Percentiles rank a stretch among this genome's conserved stretches.
Conservation (phyloP, 495 filamentous ascomycete genomes). For the Penicillium fimorum region DNA sequence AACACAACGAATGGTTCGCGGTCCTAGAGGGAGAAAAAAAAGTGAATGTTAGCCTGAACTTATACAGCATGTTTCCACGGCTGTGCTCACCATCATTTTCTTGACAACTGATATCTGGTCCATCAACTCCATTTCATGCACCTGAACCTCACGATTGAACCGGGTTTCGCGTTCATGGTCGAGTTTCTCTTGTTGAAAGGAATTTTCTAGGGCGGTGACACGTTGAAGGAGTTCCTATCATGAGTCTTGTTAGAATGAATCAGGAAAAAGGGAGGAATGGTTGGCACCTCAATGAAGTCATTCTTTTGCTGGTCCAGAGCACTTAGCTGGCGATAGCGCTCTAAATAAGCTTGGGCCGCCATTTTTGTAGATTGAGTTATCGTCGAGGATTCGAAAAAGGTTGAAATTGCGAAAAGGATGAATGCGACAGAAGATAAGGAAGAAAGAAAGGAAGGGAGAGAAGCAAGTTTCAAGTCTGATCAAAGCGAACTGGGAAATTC, state of each 20-base stretch:
- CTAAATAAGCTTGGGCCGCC: constrained; percentile 37
- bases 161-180: constrained; percentile 56
- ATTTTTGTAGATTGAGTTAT: constrained; percentile 20
- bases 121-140: constrained; percentile 53
- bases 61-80: not conserved
- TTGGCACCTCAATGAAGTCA: constrained; percentile 50
- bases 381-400: not conserved
- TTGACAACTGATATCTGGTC: constrained; percentile 50
- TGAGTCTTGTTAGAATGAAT: constrained; percentile 18
- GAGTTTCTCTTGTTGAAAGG: constrained; percentile 48
- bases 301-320: constrained; percentile 52
- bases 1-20: constrained; percentile 73
- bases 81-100: constrained; percentile 47
- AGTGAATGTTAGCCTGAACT: constrained; percentile 26
- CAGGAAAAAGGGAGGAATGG: constrained; percentile 9
- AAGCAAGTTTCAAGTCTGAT: constrained; percentile 13
- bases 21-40: constrained; percentile 47
- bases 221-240: constrained; percentile 49
- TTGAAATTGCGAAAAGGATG: constrained; percentile 9
- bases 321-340: constrained; percentile 49
- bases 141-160: constrained; percentile 54
- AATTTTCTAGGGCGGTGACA: constrained; percentile 45
- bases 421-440: constrained; percentile 15
- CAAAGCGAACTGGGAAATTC: constrained; percentile 6
- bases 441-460: constrained; percentile 11